Evolutionary conservation across 31 red algal genomes (phyloP).

Genomic region (Endocladia muricata): DNA sequence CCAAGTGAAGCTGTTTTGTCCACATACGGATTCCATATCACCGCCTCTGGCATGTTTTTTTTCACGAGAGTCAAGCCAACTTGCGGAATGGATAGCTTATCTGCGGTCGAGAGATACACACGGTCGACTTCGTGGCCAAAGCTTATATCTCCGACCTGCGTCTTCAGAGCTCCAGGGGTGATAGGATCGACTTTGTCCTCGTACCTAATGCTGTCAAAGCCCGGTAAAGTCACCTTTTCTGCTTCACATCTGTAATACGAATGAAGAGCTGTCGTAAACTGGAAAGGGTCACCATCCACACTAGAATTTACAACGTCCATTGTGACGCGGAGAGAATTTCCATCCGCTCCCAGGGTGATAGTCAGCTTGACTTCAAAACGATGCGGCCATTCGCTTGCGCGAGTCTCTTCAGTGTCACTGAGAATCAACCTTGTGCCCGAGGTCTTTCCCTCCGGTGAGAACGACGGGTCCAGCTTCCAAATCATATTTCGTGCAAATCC

Average conservation of each 20-base stretch:
- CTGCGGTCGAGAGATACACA: slow-evolving; percentile 40
- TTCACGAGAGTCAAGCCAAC: slow-evolving; percentile 31
- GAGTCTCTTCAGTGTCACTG: slow-evolving; percentile 37
- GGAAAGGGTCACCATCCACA: slow-evolving; percentile 10
- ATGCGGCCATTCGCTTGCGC: slow-evolving; percentile 26
- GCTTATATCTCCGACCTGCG: slow-evolving; percentile 26
- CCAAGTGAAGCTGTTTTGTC: slow-evolving; percentile 67
- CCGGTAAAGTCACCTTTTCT: slow-evolving; percentile 16
- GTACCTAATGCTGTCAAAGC: slow-evolving; percentile 48
- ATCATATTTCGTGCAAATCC: slow-evolving; percentile 75
- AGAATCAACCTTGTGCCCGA: slow-evolving; percentile 31
- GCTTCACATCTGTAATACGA: slow-evolving; percentile 74
- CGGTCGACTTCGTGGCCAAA: slow-evolving; percentile 82
- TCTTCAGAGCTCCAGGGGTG: background rate
- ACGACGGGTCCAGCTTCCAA: slow-evolving; percentile 53
- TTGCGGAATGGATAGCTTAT: slow-evolving; percentile 16
- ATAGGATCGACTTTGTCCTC: slow-evolving; percentile 36
- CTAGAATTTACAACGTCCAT: slow-evolving; percentile 50
- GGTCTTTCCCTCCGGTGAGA: background rate
- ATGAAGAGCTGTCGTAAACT: slow-evolving; percentile 82
- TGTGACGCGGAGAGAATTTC: slow-evolving; percentile 24
- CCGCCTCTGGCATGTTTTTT: slow-evolving; percentile 71
- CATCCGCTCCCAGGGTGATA: slow-evolving; percentile 20
- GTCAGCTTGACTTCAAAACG: slow-evolving; percentile 21
- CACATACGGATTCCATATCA: slow-evolving; percentile 87